Conservation (phyloP, 2,329 filamentous ascomycete genomes). For the Chaetomiaceae sp. region DNA sequence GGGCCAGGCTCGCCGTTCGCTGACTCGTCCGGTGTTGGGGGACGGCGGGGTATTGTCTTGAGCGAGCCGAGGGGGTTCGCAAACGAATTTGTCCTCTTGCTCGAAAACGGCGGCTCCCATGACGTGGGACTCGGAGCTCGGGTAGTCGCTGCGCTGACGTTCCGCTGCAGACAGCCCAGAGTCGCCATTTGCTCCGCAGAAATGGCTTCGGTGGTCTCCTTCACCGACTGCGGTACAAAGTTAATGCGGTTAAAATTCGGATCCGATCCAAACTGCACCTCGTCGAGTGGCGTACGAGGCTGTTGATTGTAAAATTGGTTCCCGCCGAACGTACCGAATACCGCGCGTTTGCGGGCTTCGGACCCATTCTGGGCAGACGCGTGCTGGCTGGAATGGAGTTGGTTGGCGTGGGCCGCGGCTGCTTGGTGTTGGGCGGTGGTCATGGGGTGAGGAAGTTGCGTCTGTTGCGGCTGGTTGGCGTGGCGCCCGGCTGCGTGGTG, state of each 20-base stretch:
- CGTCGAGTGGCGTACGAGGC: slow-evolving; percentile 28
- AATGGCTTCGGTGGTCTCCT: slow-evolving; percentile 55
- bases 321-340: too few relatives aligned
- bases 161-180: slow-evolving; percentile 54
- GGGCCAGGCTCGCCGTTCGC: too few relatives aligned
- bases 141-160: slow-evolving; percentile 56
- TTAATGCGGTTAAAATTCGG: slow-evolving; percentile 54
- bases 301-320: slow-evolving; percentile 15
- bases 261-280: slow-evolving; percentile 66
- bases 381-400: too few relatives aligned
- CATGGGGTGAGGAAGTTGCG: too few relatives aligned
- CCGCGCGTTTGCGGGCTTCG: too few relatives aligned
- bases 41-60: background rate
- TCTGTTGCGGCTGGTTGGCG: too few relatives aligned
- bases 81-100: too few relatives aligned
- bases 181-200: slow-evolving; percentile 52
- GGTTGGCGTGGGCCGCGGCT: too few relatives aligned
- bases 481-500: too few relatives aligned
- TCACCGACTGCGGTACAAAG: slow-evolving; percentile 54
- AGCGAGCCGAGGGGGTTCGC: too few relatives aligned
- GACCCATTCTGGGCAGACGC: too few relatives aligned
- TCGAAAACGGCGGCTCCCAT: slow-evolving; percentile 21
- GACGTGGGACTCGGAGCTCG: slow-evolving; percentile 52
- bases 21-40: background rate
- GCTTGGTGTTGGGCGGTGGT: too few relatives aligned